phyloP scores from a whole-genome alignment of 768 basidiomycete species.

The Mycena crocata region DNA sequence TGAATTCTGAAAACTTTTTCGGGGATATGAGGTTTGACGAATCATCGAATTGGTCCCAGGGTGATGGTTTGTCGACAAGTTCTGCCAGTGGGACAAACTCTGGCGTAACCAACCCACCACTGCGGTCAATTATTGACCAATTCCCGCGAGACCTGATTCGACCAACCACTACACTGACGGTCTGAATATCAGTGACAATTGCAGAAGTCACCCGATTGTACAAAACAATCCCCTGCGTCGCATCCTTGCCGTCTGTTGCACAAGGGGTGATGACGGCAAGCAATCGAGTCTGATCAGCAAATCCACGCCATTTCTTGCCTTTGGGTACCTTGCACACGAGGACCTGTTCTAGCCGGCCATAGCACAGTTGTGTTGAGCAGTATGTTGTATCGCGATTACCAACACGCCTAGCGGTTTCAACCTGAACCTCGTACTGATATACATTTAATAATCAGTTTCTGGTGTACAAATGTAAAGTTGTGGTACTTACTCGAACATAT shows the following conservation, averaged over 20 bases:
- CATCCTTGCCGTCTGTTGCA: conserved; percentile 25
- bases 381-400: not conserved
- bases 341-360: conserved; percentile 34
- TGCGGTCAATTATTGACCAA: conserved; percentile 36
- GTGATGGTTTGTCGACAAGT: not conserved
- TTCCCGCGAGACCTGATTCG: conserved; percentile 23
- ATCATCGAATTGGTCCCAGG: no score
- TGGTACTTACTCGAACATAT: no score
- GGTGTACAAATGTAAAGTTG: no score
- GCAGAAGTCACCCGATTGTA: conserved; percentile 3
- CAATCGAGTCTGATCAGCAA: conserved; percentile 16
- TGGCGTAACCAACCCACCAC: conserved; percentile 11
- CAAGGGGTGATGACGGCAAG: conserved; percentile 35
- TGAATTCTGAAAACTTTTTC: no score
- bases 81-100: conserved; percentile 16
- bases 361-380: conserved; percentile 11
- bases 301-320: not conserved
- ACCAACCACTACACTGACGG: conserved; percentile 31
- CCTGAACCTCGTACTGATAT: conserved; percentile 28
- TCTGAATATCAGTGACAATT: conserved; percentile 30
- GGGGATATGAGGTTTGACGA: no score
- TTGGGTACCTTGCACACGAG: conserved; percentile 26
- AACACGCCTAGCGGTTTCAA: not conserved
- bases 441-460: not conserved
- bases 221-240: conserved; percentile 3